phyloP scores from a whole-genome alignment of 2,329 filamentous ascomycete species.

The Apiospora hydei region DNA sequence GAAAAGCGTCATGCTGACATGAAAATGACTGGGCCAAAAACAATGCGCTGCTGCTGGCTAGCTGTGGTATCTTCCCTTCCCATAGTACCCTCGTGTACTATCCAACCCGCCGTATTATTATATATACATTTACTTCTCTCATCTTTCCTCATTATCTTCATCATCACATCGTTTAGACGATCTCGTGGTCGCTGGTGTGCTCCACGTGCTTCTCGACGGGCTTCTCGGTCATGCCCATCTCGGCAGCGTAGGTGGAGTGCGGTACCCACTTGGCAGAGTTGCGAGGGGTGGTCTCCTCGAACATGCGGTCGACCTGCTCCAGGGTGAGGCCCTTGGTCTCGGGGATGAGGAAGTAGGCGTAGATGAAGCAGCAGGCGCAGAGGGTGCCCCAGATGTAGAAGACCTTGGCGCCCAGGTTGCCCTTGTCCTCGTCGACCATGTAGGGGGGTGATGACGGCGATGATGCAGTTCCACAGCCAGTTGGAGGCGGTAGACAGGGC shows the following conservation, averaged over 20 bases:
- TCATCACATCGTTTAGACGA: conserved; percentile 18
- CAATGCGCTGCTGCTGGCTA: background rate
- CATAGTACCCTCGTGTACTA: background rate
- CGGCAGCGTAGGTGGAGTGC: conserved; percentile 69
- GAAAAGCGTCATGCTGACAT: conserved; percentile 4
- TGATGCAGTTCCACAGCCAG: conserved; percentile 75
- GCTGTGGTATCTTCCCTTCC: conserved; percentile 1
- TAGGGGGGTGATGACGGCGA: conserved; percentile 72
- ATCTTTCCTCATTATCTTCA: background rate
- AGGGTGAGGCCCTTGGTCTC: conserved; percentile 79
- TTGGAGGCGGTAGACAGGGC: conserved; percentile 75
- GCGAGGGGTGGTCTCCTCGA: conserved; percentile 83
- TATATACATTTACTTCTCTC: background rate
- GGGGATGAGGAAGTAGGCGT: conserved; percentile 67
- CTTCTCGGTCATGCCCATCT: conserved; percentile 57
- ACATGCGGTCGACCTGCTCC: conserved; percentile 86
- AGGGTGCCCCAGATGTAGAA: conserved; percentile 71
- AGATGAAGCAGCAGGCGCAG: conserved; percentile 61
- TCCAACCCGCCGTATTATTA: conserved; percentile 1
- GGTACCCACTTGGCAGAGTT: conserved; percentile 81
- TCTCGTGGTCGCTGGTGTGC: conserved; percentile 24
- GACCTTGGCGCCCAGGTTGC: conserved; percentile 49
- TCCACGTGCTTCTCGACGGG: conserved; percentile 33
- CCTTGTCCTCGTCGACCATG: conserved; percentile 64
- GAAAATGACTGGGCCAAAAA: conserved; percentile 17